phyloP scores from a whole-genome alignment of 1,284 basidiomycete species.

The Caloboletus inedulis region DNA sequence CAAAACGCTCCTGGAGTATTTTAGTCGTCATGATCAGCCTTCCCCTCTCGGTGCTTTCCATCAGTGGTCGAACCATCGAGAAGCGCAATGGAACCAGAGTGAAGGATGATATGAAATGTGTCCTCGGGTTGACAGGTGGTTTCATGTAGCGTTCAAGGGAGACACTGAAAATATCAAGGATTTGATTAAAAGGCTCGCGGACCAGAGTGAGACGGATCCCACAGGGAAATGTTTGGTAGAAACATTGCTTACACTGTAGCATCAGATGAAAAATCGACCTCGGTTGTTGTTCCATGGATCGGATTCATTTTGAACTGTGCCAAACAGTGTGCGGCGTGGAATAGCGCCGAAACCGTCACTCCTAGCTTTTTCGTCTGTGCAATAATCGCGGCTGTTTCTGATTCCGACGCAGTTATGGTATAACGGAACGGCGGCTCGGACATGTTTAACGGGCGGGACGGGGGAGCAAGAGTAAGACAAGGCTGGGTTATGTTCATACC shows the following conservation, averaged over 20 bases:
- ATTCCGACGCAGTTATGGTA: slow-evolving; percentile 1
- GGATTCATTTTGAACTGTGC: slow-evolving; percentile 25
- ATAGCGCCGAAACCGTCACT: slow-evolving; percentile 16
- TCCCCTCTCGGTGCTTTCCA: slow-evolving; percentile 11
- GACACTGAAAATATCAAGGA: slow-evolving; percentile 1
- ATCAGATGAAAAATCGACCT: slow-evolving; percentile 21
- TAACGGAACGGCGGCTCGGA: slow-evolving; percentile 14
- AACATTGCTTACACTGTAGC: slow-evolving; percentile 9
- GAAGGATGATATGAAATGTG: slow-evolving; percentile 18
- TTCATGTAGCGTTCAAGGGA: slow-evolving; percentile 23
- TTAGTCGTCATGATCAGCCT: slow-evolving; percentile 14
- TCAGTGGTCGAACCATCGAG: slow-evolving; percentile 15
- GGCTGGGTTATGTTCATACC: slow-evolving; percentile 5
- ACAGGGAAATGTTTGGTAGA: not conserved
- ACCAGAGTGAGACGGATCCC: not conserved
- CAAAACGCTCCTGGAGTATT: slow-evolving; percentile 15
- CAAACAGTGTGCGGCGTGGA: slow-evolving; percentile 22
- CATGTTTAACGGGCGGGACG: slow-evolving; percentile 9
- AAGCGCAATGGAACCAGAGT: slow-evolving; percentile 16
- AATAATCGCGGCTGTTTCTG: slow-evolving; percentile 14
- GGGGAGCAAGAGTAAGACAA: slow-evolving; percentile 12
- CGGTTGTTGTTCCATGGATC: slow-evolving; percentile 5
- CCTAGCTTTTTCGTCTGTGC: slow-evolving; percentile 15
- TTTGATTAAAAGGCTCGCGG: not conserved
- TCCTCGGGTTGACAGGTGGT: slow-evolving; percentile 18